These are phyloP conservation scores for Aspergillus sparsus DNA, from an alignment of 495 filamentous ascomycete genomes.

Conservation along the genomic window DNA sequence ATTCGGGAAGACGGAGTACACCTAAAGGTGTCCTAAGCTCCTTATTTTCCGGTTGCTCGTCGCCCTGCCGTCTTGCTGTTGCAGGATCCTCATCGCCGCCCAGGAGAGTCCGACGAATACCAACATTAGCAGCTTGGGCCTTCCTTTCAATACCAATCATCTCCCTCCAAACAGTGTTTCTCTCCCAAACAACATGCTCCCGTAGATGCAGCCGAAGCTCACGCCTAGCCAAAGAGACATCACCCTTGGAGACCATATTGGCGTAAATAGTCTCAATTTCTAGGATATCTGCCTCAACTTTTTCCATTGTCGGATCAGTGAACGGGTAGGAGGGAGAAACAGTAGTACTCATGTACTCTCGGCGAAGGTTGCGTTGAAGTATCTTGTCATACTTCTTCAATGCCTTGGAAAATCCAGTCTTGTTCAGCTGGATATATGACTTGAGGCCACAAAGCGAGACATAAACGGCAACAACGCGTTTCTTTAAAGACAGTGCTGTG, in stretches of 20 bases:
- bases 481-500: slow-evolving; percentile 84
- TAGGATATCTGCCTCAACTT: slow-evolving; percentile 67
- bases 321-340: slow-evolving; percentile 80
- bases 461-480: slow-evolving; percentile 80
- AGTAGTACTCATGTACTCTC: slow-evolving; percentile 68
- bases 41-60: slow-evolving; percentile 65
- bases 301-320: slow-evolving; percentile 63
- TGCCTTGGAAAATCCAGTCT: slow-evolving; percentile 92
- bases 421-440: slow-evolving; percentile 94
- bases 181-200: slow-evolving; percentile 98
- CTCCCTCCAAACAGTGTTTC: slow-evolving; percentile 98
- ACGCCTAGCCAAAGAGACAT: slow-evolving; percentile 69
- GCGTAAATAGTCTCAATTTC: slow-evolving; percentile 80
- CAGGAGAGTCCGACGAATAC: slow-evolving; percentile 73
- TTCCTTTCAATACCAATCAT: slow-evolving; percentile 98
- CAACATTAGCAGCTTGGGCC: slow-evolving; percentile 92
- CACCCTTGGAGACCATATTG: slow-evolving; percentile 75
- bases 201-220: slow-evolving; percentile 89
- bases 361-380: slow-evolving; percentile 73
- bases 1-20: slow-evolving; percentile 69
- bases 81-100: slow-evolving; percentile 71
- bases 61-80: slow-evolving; percentile 76
- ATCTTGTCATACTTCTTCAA: slow-evolving; percentile 99
- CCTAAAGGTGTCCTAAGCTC: slow-evolving; percentile 82
- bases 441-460: slow-evolving; percentile 94